phyloP scores from a whole-genome alignment of 1,284 basidiomycete species.

The Austroboletus novae-zelandiae region DNA sequence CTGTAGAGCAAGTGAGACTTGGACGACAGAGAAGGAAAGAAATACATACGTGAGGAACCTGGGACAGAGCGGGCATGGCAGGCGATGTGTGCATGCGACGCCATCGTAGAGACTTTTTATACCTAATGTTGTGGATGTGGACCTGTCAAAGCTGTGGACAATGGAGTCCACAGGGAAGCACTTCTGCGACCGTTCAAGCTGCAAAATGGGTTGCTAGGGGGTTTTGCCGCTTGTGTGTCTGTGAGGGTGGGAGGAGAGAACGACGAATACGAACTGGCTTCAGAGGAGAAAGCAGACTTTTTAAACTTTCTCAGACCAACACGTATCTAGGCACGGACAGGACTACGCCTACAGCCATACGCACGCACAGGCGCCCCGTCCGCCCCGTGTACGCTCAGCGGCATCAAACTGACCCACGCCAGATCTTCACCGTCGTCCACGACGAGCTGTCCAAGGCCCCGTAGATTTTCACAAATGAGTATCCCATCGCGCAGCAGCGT shows the following conservation, averaged over 20 bases:
- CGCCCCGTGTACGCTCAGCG: constrained; percentile 52
- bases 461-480: constrained; percentile 68
- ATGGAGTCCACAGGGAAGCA: constrained; percentile 13
- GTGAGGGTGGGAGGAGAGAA: not conserved
- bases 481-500: constrained; percentile 54
- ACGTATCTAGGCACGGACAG: no score
- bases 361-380: constrained; percentile 70
- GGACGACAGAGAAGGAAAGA: not conserved
- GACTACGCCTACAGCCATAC: constrained; percentile 43
- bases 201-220: not conserved
- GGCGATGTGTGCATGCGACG: not conserved
- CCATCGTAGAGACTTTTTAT: constrained; percentile 16
- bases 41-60: constrained; percentile 11
- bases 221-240: constrained; percentile 4
- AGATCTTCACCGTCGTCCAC: constrained; percentile 15
- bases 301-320: not conserved
- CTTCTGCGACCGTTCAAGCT: not conserved
- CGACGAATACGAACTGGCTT: not conserved
- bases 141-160: constrained; percentile 10
- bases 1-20: constrained; percentile 11
- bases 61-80: constrained; percentile 14
- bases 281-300: constrained; percentile 7
- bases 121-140: constrained; percentile 4
- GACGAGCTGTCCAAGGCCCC: constrained; percentile 39
- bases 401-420: constrained; percentile 52